Conservation (phyloP, 805 yeast species). For the Wickerhamomyces chambardii region DNA sequence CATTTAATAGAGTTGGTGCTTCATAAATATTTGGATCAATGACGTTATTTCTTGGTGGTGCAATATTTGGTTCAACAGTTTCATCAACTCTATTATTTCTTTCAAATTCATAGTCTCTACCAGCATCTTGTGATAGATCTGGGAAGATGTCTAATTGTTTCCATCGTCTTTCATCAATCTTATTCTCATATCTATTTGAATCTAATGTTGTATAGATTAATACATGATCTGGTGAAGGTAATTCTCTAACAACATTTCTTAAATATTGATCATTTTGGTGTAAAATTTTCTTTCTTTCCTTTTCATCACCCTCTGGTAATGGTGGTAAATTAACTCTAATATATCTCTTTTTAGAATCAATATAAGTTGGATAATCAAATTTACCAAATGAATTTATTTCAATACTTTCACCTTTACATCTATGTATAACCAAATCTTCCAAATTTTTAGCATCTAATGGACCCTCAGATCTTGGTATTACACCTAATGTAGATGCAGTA, state of each 20-base stretch:
- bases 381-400: constrained; percentile 31
- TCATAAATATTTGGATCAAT: constrained; percentile 16
- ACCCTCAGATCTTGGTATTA: constrained; percentile 40
- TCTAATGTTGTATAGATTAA: constrained; percentile 44
- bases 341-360: constrained; percentile 55
- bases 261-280: constrained; percentile 30
- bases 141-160: constrained; percentile 38
- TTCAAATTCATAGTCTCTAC: constrained; percentile 44
- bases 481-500: constrained; percentile 51
- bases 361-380: constrained; percentile 42
- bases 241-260: constrained; percentile 46
- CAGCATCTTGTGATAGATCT: constrained; percentile 42
- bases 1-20: constrained; percentile 30
- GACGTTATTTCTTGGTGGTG: constrained; percentile 23
- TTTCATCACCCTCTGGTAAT: constrained; percentile 28
- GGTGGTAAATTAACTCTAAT: constrained; percentile 48
- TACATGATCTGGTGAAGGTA: constrained; percentile 69
- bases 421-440: constrained; percentile 30
- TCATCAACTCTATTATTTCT: constrained; percentile 39
- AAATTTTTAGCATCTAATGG: constrained; percentile 32
- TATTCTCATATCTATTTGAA: constrained; percentile 15
- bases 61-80: constrained; percentile 20
- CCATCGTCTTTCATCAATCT: constrained; percentile 19
- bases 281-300: constrained; percentile 22
- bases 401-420: constrained; percentile 44